Percentiles rank a stretch among this genome's conserved stretches.
Evolutionary conservation across 1,284 basidiomycete species (phyloP).

Genomic region (Malassezia caprae): DNA sequence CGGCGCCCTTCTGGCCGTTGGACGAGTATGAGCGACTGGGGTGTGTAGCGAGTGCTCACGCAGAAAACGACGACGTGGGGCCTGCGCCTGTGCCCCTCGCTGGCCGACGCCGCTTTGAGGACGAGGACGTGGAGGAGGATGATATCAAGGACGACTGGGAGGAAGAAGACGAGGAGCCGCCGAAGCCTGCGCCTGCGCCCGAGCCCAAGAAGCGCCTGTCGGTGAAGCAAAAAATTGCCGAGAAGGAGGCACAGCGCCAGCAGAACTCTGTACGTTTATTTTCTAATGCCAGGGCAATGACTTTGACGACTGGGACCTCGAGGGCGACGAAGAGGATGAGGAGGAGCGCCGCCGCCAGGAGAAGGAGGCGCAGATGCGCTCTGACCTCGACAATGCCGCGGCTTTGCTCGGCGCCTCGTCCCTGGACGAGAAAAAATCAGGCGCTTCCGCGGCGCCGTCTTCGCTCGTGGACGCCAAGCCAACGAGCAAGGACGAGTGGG

Average conservation of each 20-base stretch:
- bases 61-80: constrained; percentile 38
- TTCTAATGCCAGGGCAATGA: background rate
- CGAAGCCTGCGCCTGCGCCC: constrained; percentile 18
- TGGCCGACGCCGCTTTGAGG: constrained; percentile 32
- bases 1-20: background rate
- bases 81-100: constrained; percentile 7
- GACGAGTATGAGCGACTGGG: constrained; percentile 36
- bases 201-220: constrained; percentile 41
- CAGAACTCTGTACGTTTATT: constrained; percentile 5
- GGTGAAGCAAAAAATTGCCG: constrained; percentile 45
- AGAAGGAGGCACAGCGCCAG: constrained; percentile 32
- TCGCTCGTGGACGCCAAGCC: constrained; percentile 26
- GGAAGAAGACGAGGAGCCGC: constrained; percentile 30
- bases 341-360: constrained; percentile 29
- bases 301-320: constrained; percentile 8
- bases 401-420: constrained; percentile 35
- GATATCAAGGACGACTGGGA: constrained; percentile 48
- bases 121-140: constrained; percentile 43
- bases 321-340: constrained; percentile 11
- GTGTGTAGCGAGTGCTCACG: constrained; percentile 16
- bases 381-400: constrained; percentile 44
- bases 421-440: constrained; percentile 15
- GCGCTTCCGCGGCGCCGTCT: background rate
- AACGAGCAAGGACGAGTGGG: constrained; percentile 41
- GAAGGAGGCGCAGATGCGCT: constrained; percentile 36